phyloP scores from a whole-genome alignment of 208 protist genomes.

The Wallacemonas sp. region DNA sequence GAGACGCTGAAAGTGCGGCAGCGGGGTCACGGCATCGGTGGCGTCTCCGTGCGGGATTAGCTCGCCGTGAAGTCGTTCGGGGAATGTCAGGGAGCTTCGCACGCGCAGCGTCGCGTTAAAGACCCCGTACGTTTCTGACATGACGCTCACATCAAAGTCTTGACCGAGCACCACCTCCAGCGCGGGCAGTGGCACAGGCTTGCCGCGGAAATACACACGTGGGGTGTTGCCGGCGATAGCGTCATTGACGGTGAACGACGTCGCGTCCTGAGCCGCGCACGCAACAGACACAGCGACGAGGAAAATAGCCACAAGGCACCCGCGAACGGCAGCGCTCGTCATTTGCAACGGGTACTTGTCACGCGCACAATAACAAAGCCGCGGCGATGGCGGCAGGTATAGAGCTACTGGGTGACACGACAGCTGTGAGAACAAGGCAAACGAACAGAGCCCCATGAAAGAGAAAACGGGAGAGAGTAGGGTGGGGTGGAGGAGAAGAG shows the following conservation, averaged over 20 bases:
- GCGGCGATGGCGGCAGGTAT: too few species aligned
- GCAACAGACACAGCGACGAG: not conserved
- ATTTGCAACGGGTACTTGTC: too few species aligned
- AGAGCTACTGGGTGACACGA: too few species aligned
- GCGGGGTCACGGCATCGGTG: not conserved
- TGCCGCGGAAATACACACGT: not conserved
- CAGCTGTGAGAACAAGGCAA: too few species aligned
- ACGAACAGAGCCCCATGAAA: too few species aligned
- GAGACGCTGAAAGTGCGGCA: conserved; percentile 45
- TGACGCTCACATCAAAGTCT: conserved; percentile 67
- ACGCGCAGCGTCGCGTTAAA: conserved; percentile 76
- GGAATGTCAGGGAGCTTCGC: conserved; percentile 46
- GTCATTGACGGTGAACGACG: not conserved
- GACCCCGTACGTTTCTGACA: conserved; percentile 51
- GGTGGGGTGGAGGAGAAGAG: too few species aligned
- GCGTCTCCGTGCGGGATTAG: conserved; percentile 51
- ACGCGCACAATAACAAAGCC: too few species aligned
- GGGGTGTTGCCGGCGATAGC: not conserved
- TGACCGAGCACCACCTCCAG: conserved; percentile 58
- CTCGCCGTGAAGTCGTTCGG: conserved; percentile 67
- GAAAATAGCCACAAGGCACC: too few species aligned
- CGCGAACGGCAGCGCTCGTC: too few species aligned
- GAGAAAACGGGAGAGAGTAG: too few species aligned
- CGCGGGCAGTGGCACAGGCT: conserved; percentile 16
- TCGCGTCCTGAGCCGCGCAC: not conserved